Percentiles rank a stretch among this genome's conserved stretches.
Conservation (phyloP, 495 filamentous ascomycete genomes). For the Pseudevernia furfuracea region DNA sequence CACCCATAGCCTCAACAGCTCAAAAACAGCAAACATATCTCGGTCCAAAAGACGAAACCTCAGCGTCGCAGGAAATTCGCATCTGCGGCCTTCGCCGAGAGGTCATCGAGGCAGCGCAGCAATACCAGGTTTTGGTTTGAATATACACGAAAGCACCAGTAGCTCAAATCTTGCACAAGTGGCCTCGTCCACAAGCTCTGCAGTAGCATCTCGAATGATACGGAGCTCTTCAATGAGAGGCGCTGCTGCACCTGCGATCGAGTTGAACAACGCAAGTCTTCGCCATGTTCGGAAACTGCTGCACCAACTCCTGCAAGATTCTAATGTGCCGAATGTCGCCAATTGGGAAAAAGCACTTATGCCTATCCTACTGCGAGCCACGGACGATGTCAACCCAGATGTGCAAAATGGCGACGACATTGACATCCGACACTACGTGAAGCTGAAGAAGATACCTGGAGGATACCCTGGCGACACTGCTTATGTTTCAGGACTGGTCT, state of each 20-base stretch:
- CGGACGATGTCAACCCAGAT: conserved; percentile 90
- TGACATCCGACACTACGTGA: conserved; percentile 97
- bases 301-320: conserved; percentile 72
- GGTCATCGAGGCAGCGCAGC: conserved; percentile 36
- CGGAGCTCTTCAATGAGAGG: conserved; percentile 83
- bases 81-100: conserved; percentile 62
- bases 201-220: conserved; percentile 53
- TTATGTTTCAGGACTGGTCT: conserved; percentile 92
- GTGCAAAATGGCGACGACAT: conserved; percentile 85
- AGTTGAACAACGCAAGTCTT: conserved; percentile 78
- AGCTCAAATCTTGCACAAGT: conserved; percentile 19
- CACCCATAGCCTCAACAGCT: conserved; percentile 51
- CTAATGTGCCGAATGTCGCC: conserved; percentile 57
- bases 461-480: conserved; percentile 83
- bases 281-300: conserved; percentile 81
- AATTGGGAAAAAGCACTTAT: conserved; percentile 89
- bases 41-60: conserved; percentile 63
- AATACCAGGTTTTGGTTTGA: conserved; percentile 9
- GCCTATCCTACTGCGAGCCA: conserved; percentile 84
- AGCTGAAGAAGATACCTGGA: conserved; percentile 91
- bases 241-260: conserved; percentile 60
- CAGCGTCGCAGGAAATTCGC: conserved; percentile 63
- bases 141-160: conserved; percentile 23
- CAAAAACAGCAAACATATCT: conserved; percentile 45
- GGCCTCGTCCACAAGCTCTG: conserved; percentile 35